Conservation (phyloP, 2,329 filamentous ascomycete species). For the Fusarium bulbicola region DNA sequence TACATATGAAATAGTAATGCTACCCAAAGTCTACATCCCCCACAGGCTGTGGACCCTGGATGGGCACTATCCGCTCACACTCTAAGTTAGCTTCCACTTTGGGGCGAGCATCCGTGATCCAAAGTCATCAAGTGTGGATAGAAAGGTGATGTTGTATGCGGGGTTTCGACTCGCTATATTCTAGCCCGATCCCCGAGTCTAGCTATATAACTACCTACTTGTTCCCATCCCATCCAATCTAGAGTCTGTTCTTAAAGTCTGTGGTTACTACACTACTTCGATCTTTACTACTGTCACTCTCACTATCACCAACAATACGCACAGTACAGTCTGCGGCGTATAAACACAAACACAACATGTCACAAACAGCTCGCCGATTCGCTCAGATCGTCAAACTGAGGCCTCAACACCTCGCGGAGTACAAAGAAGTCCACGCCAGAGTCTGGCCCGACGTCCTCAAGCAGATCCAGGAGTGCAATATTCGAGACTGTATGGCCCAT, state of each 20-base stretch:
- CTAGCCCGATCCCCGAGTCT: slow-evolving; percentile 31
- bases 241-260: background rate
- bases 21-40: slow-evolving; percentile 2
- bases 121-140: background rate
- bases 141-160: slow-evolving; percentile 10
- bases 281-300: background rate
- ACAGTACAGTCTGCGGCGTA: background rate
- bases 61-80: slow-evolving; percentile 3
- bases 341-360: slow-evolving; percentile 15
- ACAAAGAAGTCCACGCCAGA: slow-evolving; percentile 76
- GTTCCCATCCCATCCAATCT: background rate
- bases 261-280: background rate
- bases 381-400: slow-evolving; percentile 79
- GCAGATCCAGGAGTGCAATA: slow-evolving; percentile 80
- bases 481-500: slow-evolving; percentile 69
- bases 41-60: slow-evolving; percentile 21
- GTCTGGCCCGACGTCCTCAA: slow-evolving; percentile 82
- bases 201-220: slow-evolving; percentile 8
- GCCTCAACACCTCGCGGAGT: slow-evolving; percentile 70
- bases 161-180: slow-evolving; percentile 33
- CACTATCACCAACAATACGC: background rate
- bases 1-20: background rate
- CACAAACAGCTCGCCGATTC: slow-evolving; percentile 63
- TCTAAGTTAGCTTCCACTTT: background rate
- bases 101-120: slow-evolving; percentile 8